These are phyloP conservation scores for Naganishia vaughanmartiniae DNA, from an alignment of 768 basidiomycete species.

Conservation along the genomic window DNA sequence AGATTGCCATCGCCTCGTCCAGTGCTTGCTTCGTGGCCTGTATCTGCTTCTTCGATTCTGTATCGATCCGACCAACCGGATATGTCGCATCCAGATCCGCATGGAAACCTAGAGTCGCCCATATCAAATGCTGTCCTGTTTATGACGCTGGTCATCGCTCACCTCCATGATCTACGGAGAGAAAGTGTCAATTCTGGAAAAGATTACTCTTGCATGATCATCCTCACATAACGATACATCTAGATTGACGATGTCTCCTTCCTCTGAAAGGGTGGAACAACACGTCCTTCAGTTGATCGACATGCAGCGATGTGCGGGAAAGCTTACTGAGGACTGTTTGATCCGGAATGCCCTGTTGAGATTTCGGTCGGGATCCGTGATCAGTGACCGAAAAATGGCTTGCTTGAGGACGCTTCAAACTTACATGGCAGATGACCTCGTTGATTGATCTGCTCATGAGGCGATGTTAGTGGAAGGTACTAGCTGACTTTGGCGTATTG, in stretches of 20 bases:
- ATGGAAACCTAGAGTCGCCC: constrained; percentile 67
- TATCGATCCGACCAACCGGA: constrained; percentile 61
- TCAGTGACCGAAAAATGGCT: not conserved
- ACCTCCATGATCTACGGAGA: constrained; percentile 42
- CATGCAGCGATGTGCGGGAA: not conserved
- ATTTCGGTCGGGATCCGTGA: not conserved
- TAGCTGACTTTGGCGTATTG: not conserved
- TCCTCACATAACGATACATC: constrained; percentile 54
- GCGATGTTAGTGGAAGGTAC: constrained; percentile 8
- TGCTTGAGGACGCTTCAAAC: constrained; percentile 21
- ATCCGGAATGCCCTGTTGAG: constrained; percentile 73
- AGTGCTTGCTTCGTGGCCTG: constrained; percentile 75
- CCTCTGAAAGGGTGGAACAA: constrained; percentile 53
- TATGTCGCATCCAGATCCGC: constrained; percentile 91
- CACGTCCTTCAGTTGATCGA: not conserved
- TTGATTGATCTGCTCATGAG: constrained; percentile 68
- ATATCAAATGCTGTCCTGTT: not conserved
- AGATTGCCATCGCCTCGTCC: constrained; percentile 83
- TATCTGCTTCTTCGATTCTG: constrained; percentile 79
- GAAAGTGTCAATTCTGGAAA: not conserved
- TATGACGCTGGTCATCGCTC: not conserved
- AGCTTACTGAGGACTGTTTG: constrained; percentile 51
- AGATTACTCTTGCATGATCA: not conserved
- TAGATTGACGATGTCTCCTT: constrained; percentile 96
- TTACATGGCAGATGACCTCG: constrained; percentile 84